phyloP scores from a whole-genome alignment of 805 yeast species.

The Ogataea nitratoaversa region DNA sequence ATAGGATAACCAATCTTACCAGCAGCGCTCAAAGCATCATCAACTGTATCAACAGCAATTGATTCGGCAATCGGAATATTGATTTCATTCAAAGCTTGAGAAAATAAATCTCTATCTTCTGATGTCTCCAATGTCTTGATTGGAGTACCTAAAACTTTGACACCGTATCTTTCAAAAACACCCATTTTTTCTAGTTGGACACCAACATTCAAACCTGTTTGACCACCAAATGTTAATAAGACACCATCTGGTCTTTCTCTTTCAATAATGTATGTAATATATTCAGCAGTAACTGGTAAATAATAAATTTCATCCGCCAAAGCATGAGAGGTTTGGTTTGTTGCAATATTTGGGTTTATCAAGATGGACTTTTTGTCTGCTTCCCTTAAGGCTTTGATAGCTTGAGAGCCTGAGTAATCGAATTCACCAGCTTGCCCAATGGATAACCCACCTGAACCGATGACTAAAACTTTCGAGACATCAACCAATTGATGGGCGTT shows the following conservation, averaged over 20 bases:
- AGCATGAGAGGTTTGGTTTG: constrained; percentile 97
- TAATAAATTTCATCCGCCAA: constrained; percentile 97
- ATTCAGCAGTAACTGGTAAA: constrained; percentile 95
- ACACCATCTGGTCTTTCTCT: constrained; percentile 97
- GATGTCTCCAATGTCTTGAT: constrained; percentile 95
- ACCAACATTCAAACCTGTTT: constrained; percentile 96
- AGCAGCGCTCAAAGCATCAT: constrained; percentile 83
- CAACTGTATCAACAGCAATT: constrained; percentile 72
- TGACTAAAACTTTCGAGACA: constrained; percentile 86
- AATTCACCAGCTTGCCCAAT: constrained; percentile 99
- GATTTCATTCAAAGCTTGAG: constrained; percentile 91
- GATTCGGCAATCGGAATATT: constrained; percentile 94
- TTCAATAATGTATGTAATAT: constrained; percentile 90
- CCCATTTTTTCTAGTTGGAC: constrained; percentile 74
- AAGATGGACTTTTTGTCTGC: constrained; percentile 95
- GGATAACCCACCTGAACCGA: constrained; percentile 97
- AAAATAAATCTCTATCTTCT: constrained; percentile 95
- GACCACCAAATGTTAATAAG: constrained; percentile 97
- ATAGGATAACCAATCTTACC: constrained; percentile 89
- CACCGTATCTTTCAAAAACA: constrained; percentile 88
- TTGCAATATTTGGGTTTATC: constrained; percentile 97
- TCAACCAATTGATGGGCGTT: constrained; percentile 60
- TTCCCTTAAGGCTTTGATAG: constrained; percentile 96
- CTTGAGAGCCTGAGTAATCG: constrained; percentile 98
- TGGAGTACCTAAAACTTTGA: constrained; percentile 93